Evolutionary conservation across 352 stramenopile species (phyloP), one percentile per base, ranked within the genome.

Genomic region (Thraustotheca clavata): DNA sequence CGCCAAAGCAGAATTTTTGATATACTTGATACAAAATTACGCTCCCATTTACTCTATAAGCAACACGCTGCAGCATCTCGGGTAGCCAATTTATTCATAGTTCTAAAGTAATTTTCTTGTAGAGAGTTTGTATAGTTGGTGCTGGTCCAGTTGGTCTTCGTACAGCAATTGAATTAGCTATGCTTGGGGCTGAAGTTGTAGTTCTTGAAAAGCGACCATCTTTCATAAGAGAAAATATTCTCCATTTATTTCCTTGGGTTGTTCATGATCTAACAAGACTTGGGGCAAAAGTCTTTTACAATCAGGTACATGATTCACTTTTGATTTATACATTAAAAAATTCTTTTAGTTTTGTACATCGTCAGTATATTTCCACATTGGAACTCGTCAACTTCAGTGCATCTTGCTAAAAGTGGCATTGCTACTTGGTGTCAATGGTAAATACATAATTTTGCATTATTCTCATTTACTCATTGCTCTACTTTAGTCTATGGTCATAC

Each of bases 201-300:
- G 73, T 94, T 27, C 60, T 94, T 20, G 84, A 94, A 67, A 94
- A 94, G 76, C 77, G 84, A 14, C 82, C 86, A 65, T 66, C 76
- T 46, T 94, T 94, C 49, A 90, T 69, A 59, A 80, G 84, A 11
- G 83, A 91, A 59, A 91, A 94, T 55, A 91, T 94, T 62, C 60
- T 94, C 40, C 82, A 91, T 39, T 48, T 94, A 71, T 94, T 82
- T 79, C 80, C 81, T 40, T 89, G 79, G 77, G 84, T 91, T 24
- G 84, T 94, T 46, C 79, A 91, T 59, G 83, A 91, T 36, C 70
- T 94, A 38, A 91, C 84, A 26, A 74, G 73, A 12, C 73, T 94
- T 5, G 84, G 84, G 27, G 84, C 82, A 22, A 94, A 94, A 71
- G 76, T 88, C 24, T 86, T 94, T 48, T 94, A 69, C 22, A 43